Evolutionary conservation across 2,329 filamentous ascomycete genomes (phyloP), one percentile per base, ranked within the genome.

Genomic region (Diplodia corticola): DNA sequence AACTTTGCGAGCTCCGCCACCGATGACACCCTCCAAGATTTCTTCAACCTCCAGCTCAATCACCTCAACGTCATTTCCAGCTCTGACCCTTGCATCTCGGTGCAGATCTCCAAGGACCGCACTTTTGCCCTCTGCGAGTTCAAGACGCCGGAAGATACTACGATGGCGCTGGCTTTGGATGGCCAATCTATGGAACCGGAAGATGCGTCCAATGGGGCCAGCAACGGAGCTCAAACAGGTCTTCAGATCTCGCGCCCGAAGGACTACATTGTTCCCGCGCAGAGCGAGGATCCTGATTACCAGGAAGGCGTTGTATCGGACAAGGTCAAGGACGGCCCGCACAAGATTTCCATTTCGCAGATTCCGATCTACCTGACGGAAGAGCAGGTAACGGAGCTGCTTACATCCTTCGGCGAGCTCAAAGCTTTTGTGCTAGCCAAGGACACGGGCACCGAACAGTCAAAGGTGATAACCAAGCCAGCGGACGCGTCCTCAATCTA

Each of bases 1-100:
- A 97, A 96, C 75, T 79, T 99, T 15, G 91, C 94, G 2, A 73
- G 85, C 1, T 85, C 83, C 26, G 85, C 86, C n/a, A 91, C 87
- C 15, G 92, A 96, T 67, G 93, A 97, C 63, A 82, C 81, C 69
- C 77, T 99, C 48, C 81, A 90, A 68, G 85, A 88, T 24, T 99
- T 97, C 81, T 97, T 99, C 85, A 99, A 99, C 74, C 84, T 97
- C 26, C 93, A 98, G 77, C 86, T 99, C 61, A 98, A 99, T 73
- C 93, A 93, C n/a, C 82, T 99, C 54, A 99, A 99, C 73, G 90
- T 97, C 40, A 88, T 96, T 63, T 89, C 92, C 70, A 89, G 87
- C 69, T 85, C 86, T 54, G 93, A 98, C 73, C 93, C 94, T 40
- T 98, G 95, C 75, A 84, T 92, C 63, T 89, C 90, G 7, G 92